Percentiles rank a stretch among this genome's conserved stretches.
Evolutionary conservation across 1,139 yeast species (phyloP).

Genomic region (Scheffersomyces stambukii): DNA sequence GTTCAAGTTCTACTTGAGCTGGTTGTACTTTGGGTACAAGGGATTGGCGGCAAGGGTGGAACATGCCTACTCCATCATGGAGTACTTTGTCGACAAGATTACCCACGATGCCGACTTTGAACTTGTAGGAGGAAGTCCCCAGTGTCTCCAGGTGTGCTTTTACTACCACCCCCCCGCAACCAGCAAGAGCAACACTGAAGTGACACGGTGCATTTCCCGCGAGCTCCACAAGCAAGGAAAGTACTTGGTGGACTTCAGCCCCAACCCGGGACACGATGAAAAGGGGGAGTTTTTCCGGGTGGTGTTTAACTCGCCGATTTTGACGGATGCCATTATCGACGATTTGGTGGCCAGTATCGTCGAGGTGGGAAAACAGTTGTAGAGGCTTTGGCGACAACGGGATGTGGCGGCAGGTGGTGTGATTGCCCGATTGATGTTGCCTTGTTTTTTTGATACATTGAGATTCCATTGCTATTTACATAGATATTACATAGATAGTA

Average conservation of each 20-base stretch:
- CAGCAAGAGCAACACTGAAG: slow-evolving; percentile 40
- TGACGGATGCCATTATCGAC: slow-evolving; percentile 35
- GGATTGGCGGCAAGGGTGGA: slow-evolving; percentile 60
- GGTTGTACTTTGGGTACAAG: slow-evolving; percentile 72
- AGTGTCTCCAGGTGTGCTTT: slow-evolving; percentile 82
- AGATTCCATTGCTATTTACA: neutral
- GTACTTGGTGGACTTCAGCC: slow-evolving; percentile 80
- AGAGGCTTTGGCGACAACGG: neutral
- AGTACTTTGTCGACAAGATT: slow-evolving; percentile 52
- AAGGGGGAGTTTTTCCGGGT: slow-evolving; percentile 82
- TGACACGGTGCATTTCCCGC: slow-evolving; percentile 64
- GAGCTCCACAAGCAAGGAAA: slow-evolving; percentile 58
- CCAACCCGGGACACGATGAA: slow-evolving; percentile 51
- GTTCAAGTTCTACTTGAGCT: slow-evolving; percentile 70
- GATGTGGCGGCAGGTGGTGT: neutral
- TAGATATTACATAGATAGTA: neutral
- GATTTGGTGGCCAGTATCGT: slow-evolving; percentile 34
- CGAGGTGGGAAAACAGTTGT: slow-evolving; percentile 19
- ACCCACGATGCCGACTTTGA: slow-evolving; percentile 37
- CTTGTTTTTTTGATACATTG: neutral
- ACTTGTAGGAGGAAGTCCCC: slow-evolving; percentile 51
- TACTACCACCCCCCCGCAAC: slow-evolving; percentile 52
- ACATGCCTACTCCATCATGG: slow-evolving; percentile 65
- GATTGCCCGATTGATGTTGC: neutral
- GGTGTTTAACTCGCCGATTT: slow-evolving; percentile 72